A percentile compares a stretch with the other conserved stretches of the same genome.
These are phyloP conservation scores for Hirschfeldia incana DNA, from an alignment of 345 rosid genomes.

Conservation along the genomic window DNA sequence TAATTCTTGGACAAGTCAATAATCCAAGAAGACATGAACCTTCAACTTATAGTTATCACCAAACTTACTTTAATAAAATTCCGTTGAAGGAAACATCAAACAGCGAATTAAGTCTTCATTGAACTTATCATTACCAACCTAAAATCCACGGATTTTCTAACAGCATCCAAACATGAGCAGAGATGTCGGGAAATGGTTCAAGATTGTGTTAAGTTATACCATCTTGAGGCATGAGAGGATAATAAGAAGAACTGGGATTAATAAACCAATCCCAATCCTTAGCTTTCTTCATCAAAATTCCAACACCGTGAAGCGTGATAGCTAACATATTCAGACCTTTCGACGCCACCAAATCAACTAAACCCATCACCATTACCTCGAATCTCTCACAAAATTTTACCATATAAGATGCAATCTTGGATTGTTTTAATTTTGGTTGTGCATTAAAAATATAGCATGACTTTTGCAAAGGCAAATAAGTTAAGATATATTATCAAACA, in stretches of 20 bases:
- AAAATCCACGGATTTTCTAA: background rate
- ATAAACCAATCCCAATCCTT: conserved; percentile 91
- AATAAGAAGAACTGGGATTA: conserved; percentile 78
- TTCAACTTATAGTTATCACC: background rate
- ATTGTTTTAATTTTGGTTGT: background rate
- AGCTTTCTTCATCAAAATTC: conserved; percentile 67
- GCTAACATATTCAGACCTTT: conserved; percentile 87
- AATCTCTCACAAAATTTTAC: no score
- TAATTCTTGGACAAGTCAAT: background rate
- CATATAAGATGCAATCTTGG: no score
- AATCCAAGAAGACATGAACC: background rate
- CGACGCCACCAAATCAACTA: conserved; percentile 67
- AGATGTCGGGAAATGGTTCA: background rate
- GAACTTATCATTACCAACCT: conserved; percentile 14
- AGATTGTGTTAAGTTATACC: conserved; percentile 45
- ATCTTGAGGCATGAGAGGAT: conserved; percentile 90
- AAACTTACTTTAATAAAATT: background rate
- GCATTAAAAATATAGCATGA: background rate
- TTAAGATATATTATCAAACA: background rate
- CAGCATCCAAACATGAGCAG: background rate
- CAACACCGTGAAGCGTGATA: conserved; percentile 65
- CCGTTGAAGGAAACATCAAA: conserved; percentile 6
- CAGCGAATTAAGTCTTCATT: background rate
- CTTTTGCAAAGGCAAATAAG: background rate
- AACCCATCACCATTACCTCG: conserved; percentile 59